Evolutionary conservation across 768 basidiomycete genomes (phyloP), one percentile per base, ranked within the genome.

Genomic region (Podaxis sp.): DNA sequence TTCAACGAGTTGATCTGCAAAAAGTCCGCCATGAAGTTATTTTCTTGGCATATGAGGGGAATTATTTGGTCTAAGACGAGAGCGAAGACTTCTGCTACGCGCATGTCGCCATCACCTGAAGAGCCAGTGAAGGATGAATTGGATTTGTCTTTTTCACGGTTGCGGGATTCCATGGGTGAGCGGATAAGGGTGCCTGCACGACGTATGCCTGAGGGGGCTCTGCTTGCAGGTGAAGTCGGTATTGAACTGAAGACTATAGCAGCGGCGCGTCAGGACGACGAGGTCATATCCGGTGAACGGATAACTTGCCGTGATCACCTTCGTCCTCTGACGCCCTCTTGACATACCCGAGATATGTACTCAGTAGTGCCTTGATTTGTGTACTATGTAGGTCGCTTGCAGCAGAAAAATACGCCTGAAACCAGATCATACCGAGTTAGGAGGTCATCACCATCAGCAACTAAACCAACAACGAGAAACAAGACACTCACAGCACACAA

Each of bases 361-460:
- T 76, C 14, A 97, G 72, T 13, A 95, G 68, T 0, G 84, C 82
- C 68, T 87, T 91, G 71, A 96, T 87, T 70, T 98, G 94, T 6
- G 77, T 82, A 60, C 77, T 82, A 72, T 97, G 93, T 27, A 98
- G 77, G 55, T 88, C 87, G 68, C 93, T 95, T 32, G 86, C 81
- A 4, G 90, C 83, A 1, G 92, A 89, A 65, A 97, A 97, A 75
- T 98, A 98, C 4, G 89, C 86, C 96, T 98, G 2, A 32, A n/a
- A 42, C 55, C 57, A 2, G 61, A 50, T 18, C 38, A 37, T 25
- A 10, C 35, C 5, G n/a, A n/a, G 10, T 62, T 27, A 67, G 35
- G 55, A 55, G 58, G 35, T 25, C 36, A 11, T 28, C 37, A 46
- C 16, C 18, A 40, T 42, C 48, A 23, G 32, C 7, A 18, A 58